Percentiles rank a stretch among this genome's conserved stretches.
These are phyloP conservation scores for Thelephora ganbajun DNA, from an alignment of 768 basidiomycete genomes.

Conservation along the genomic window DNA sequence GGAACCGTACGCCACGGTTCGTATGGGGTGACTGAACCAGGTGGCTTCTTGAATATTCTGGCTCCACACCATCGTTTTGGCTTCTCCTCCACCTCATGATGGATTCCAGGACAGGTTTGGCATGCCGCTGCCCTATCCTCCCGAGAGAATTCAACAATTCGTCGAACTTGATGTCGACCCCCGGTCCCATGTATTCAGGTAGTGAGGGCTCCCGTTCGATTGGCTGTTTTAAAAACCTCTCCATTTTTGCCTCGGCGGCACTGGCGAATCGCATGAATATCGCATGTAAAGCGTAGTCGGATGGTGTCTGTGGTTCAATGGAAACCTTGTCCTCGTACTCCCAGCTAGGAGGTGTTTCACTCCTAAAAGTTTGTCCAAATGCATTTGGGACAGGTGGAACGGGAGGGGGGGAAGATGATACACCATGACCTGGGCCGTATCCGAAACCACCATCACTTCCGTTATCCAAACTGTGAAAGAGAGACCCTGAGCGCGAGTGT, in stretches of 20 bases:
- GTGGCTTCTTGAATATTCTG: conserved; percentile 40
- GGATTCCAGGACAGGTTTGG: conserved; percentile 74
- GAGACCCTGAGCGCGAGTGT: conserved; percentile 66
- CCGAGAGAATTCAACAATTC: conserved; percentile 74
- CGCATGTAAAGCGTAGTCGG: conserved; percentile 80
- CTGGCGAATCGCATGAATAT: conserved; percentile 81
- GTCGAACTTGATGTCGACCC: conserved; percentile 70
- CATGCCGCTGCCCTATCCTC: conserved; percentile 72
- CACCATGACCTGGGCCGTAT: conserved; percentile 13
- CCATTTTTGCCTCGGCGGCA: conserved; percentile 69
- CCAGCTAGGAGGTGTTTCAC: conserved; percentile 26
- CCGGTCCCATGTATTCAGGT: conserved; percentile 51
- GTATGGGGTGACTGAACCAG: conserved; percentile 22
- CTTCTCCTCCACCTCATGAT: conserved; percentile 78
- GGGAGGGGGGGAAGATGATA: conserved; percentile 52
- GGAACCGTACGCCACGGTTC: conserved; percentile 20
- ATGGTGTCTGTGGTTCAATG: conserved; percentile 67
- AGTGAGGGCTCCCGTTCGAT: conserved; percentile 58
- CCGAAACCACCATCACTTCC: conserved; percentile 55
- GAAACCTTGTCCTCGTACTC: conserved; percentile 56
- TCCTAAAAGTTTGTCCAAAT: conserved; percentile 28
- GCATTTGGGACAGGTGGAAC: conserved; percentile 65
- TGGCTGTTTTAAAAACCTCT: conserved; percentile 51
- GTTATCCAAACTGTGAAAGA: conserved; percentile 53
- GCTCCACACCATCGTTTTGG: conserved; percentile 43